Conservation (phyloP, 2,329 filamentous ascomycete genomes). For the Ceratocystis harringtonii region DNA sequence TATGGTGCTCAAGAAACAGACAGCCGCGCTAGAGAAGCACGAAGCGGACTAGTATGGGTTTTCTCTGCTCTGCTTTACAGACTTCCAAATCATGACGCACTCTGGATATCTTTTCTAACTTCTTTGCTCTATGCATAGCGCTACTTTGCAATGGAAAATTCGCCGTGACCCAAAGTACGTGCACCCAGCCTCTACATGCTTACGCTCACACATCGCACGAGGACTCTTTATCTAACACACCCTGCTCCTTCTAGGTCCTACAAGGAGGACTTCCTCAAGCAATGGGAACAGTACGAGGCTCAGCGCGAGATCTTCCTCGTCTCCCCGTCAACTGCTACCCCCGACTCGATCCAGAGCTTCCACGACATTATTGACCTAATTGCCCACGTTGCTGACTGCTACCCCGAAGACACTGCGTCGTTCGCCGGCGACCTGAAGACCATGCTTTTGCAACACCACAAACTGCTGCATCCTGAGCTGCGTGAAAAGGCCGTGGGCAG, state of each 20-base stretch:
- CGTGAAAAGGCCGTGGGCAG: slow-evolving; percentile 90
- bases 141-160: slow-evolving; percentile 85
- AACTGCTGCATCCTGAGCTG: slow-evolving; percentile 65
- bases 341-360: slow-evolving; percentile 67
- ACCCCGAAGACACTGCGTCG: slow-evolving; percentile 59
- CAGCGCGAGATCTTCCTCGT: slow-evolving; percentile 83
- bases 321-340: slow-evolving; percentile 62
- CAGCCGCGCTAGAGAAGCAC: slow-evolving; percentile 86
- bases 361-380: slow-evolving; percentile 88
- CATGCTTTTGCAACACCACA: slow-evolving; percentile 70
- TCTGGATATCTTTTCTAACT: slow-evolving; percentile 7
- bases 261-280: slow-evolving; percentile 70
- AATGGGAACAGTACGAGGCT: slow-evolving; percentile 83
- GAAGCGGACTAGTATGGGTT: slow-evolving; percentile 63
- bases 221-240: slow-evolving; percentile 11
- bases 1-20: slow-evolving; percentile 69
- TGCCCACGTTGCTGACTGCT: slow-evolving; percentile 86
- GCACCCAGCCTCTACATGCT: background rate
- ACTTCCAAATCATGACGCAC: background rate
- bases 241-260: slow-evolving; percentile 48
- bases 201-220: background rate
- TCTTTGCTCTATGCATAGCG: slow-evolving; percentile 32
- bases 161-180: slow-evolving; percentile 63
- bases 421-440: slow-evolving; percentile 72
- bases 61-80: background rate